Evolutionary conservation across 2,329 filamentous ascomycete genomes (phyloP).

Genomic region (Fusarium keratoplasticum): DNA sequence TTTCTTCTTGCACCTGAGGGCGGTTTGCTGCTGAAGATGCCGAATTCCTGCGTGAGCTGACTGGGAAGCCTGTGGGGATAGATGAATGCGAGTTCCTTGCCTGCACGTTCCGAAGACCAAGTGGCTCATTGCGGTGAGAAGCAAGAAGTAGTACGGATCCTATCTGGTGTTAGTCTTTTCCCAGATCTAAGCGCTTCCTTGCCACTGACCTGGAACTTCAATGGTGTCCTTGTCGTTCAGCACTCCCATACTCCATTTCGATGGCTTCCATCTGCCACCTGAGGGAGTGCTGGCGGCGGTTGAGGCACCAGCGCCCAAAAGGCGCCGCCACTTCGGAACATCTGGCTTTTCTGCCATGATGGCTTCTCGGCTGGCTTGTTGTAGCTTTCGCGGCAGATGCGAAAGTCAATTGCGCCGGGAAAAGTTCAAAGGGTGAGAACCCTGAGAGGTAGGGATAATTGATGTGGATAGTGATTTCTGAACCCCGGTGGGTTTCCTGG

Average conservation of each 20-base stretch:
- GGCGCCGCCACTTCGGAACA: conserved; percentile 31
- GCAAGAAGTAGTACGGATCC: conserved; percentile 70
- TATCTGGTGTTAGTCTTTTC: conserved; percentile 43
- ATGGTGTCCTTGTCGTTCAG: conserved; percentile 84
- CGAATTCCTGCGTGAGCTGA: conserved; percentile 50
- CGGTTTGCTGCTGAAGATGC: conserved; percentile 28
- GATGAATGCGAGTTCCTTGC: conserved; percentile 70
- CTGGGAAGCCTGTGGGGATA: conserved; percentile 59
- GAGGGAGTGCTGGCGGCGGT: conserved; percentile 9
- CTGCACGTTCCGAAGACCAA: conserved; percentile 68
- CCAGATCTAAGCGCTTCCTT: neutral
- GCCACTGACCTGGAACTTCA: conserved; percentile 81
- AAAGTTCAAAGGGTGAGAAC: neutral
- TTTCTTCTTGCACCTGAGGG: conserved; percentile 50
- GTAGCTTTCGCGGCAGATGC: neutral
- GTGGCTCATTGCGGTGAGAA: conserved; percentile 66
- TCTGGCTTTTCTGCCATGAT: conserved; percentile 32
- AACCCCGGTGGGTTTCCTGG: neutral
- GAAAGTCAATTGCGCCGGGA: neutral
- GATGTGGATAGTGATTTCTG: neutral
- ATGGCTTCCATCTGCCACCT: conserved; percentile 32
- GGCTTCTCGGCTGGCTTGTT: neutral
- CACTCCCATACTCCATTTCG: conserved; percentile 79
- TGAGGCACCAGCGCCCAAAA: conserved; percentile 29
- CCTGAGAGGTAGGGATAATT: neutral